phyloP scores from a whole-genome alignment of 78 protist genomes.

The Dictyostelium brefeldianum region DNA sequence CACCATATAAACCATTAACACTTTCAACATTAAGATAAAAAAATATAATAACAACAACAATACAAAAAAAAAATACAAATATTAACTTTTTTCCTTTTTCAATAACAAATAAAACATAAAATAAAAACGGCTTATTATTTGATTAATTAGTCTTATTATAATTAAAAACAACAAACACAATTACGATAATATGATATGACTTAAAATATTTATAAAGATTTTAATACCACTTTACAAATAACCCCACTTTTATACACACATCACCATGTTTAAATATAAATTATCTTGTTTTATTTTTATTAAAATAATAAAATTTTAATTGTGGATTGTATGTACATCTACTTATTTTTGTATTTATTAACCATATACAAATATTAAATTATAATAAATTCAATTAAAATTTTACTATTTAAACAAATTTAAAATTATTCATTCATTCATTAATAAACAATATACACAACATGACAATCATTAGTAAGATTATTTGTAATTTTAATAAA shows the following conservation, averaged over 20 bases:
- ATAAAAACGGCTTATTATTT: too few relatives aligned
- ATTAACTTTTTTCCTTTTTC: not conserved
- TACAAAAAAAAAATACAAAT: not conserved
- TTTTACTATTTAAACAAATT: not conserved
- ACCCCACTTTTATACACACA: too few relatives aligned
- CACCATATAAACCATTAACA: slow-evolving; percentile 48
- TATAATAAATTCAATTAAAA: not conserved
- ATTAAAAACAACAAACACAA: too few relatives aligned
- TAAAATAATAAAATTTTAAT: too few relatives aligned
- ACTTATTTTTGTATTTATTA: not conserved
- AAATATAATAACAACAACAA: not conserved
- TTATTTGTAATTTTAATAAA: too few relatives aligned
- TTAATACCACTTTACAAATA: too few relatives aligned
- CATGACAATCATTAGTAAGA: slow-evolving; percentile 2
- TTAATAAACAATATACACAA: not conserved
- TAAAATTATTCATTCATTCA: not conserved
- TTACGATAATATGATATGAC: too few relatives aligned
- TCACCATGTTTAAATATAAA: too few relatives aligned
- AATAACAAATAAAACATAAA: not conserved
- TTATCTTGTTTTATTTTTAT: too few relatives aligned
- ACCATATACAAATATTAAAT: not conserved
- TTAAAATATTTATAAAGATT: too few relatives aligned
- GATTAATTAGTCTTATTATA: too few relatives aligned
- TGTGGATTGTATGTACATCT: too few relatives aligned
- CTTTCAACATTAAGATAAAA: slow-evolving; percentile 62